Evolutionary conservation across 805 yeast species (phyloP).

Genomic region (Wickerhamomyces kurtzmanii): DNA sequence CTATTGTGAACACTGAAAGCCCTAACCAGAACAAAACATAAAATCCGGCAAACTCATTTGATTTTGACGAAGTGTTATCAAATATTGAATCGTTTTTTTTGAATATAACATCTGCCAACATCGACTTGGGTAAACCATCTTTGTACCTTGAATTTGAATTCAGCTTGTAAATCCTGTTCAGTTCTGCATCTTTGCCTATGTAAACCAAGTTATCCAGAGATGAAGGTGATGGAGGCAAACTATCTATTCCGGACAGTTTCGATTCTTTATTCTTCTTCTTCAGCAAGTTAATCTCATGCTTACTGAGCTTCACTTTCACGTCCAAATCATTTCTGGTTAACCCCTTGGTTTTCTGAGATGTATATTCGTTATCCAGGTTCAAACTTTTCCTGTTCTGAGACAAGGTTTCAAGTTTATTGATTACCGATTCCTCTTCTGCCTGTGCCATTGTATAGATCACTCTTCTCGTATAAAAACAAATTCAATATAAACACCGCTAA

Average conservation of each 20-base stretch:
- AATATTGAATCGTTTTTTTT: constrained; percentile 10
- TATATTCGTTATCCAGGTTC: no score
- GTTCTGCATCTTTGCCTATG: constrained; percentile 16
- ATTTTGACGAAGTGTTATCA: constrained; percentile 10
- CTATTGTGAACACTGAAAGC: constrained; percentile 42
- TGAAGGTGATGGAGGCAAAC: no score
- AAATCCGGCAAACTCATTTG: constrained; percentile 56
- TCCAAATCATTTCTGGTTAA: background rate
- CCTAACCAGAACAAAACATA: constrained; percentile 75
- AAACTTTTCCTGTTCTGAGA: no score
- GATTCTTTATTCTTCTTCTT: constrained; percentile 1
- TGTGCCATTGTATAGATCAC: no score
- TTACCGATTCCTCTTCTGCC: no score
- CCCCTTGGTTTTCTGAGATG: no score
- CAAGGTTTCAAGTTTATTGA: no score
- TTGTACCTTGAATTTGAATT: constrained; percentile 15
- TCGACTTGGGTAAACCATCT: constrained; percentile 17
- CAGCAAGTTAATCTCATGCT: background rate
- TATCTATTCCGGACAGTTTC: no score
- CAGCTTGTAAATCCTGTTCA: constrained; percentile 13
- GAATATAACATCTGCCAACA: constrained; percentile 16
- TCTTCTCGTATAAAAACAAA: no score
- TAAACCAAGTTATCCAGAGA: no score
- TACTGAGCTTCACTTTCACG: background rate
- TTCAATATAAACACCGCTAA: no score